These are phyloP conservation scores for Globisporangium takayamanum DNA, from an alignment of 352 stramenopile species.

Conservation along the genomic window DNA sequence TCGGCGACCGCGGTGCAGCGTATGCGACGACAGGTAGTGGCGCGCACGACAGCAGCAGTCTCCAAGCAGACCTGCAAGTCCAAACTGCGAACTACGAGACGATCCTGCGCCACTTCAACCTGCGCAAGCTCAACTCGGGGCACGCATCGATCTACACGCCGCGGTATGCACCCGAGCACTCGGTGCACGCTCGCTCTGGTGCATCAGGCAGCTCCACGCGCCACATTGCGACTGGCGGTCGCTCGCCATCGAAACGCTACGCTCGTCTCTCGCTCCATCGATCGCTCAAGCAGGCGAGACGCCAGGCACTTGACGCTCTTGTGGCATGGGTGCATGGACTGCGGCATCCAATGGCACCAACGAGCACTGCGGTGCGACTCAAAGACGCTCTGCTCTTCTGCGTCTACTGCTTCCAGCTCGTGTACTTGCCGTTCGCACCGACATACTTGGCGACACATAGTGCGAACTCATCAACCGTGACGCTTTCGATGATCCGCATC, in stretches of 20 bases:
- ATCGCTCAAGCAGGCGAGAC: constrained; percentile 2
- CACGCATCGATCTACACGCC: background rate
- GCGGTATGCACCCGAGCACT: too few species aligned
- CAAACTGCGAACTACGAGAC: constrained; percentile 11
- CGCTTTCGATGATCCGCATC: constrained; percentile 1
- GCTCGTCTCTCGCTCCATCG: constrained; percentile 3
- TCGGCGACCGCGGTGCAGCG: background rate
- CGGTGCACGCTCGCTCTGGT: too few species aligned
- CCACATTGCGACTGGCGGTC: background rate
- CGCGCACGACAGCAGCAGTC: background rate
- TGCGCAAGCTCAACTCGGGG: constrained; percentile 2
- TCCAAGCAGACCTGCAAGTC: constrained; percentile 3
- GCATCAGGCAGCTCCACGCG: background rate
- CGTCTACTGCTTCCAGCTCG: constrained; percentile 8
- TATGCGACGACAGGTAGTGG: background rate
- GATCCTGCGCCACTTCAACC: constrained; percentile 9
- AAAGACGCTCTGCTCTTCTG: background rate
- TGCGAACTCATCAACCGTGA: background rate
- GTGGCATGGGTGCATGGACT: background rate
- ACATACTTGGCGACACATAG: background rate
- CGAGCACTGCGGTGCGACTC: background rate
- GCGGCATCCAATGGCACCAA: background rate
- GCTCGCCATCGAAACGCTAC: background rate
- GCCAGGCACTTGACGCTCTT: background rate
- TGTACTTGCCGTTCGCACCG: constrained; percentile 3